Evolutionary conservation across 345 rosid genomes (phyloP), one percentile per base, ranked within the genome.

Genomic region (Eutrema heterophyllum): DNA sequence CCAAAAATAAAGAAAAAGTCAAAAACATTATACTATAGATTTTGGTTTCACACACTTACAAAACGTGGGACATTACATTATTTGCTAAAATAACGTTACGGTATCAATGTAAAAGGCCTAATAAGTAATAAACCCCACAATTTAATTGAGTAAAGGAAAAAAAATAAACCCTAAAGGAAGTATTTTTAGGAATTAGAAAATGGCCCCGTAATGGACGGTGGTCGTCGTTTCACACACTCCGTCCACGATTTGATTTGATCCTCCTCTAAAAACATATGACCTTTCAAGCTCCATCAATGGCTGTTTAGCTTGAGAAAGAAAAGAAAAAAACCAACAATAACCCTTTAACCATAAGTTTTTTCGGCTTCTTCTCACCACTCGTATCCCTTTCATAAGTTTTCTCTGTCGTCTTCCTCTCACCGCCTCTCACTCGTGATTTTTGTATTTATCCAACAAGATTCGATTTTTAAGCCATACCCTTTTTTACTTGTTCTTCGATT

Each of bases 341-440:
- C 29, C 69, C 26, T 64, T 53, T 21, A 7, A 54, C 52, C 70
- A 27, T 54, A 53, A 46, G 15, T 38, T 69, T 41, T 14, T 46
- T 56, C 71, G 40, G 15, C 71, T 46, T 45, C 26, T 33, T 48
- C 64, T 56, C 70, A 54, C 71, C 75, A 36, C 62, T 71, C 80
- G 39, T 58, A 43, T 71, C 76, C 41, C 21, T 77, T 32, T 68
- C 73, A 32, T 40, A 6, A 38, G 0, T 0, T 40, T 29, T 7
- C 62, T 67, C 45, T 77, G 76, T 77, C 76, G 52, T 64, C 80
- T 76, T 77, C 72, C 72, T 57, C 72, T 48, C 80, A 77, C 76
- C 76, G 76, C 80, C 80, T 70, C 64, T 16, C 51, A 21, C 24
- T 76, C 71, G 4, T 30, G 48, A 0, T 58, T 29, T 33, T 8